Percentiles rank a stretch among this genome's conserved stretches.
phyloP scores from a whole-genome alignment of 1,284 basidiomycete genomes.

The Tilletia walkeri region DNA sequence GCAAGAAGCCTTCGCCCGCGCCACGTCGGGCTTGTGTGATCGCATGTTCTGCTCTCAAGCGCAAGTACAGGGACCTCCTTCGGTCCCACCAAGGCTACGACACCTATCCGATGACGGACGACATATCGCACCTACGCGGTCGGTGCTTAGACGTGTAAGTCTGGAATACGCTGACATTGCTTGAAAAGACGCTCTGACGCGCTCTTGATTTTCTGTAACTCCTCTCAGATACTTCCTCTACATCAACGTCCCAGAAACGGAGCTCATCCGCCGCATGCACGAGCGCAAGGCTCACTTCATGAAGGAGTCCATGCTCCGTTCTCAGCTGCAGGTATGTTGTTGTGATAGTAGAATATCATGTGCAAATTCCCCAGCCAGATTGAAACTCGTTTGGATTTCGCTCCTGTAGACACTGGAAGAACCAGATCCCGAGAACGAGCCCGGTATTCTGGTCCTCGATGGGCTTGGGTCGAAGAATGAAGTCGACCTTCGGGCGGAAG shows the following conservation, averaged over 20 bases:
- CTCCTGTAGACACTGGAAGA: slow-evolving; percentile 4
- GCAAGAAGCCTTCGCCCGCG: too few species aligned
- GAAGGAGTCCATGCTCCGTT: slow-evolving; percentile 81
- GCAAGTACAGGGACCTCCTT: slow-evolving; percentile 75
- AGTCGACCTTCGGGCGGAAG: background rate
- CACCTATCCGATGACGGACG: slow-evolving; percentile 40
- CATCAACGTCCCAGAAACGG: slow-evolving; percentile 68
- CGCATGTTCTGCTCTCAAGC: slow-evolving; percentile 82
- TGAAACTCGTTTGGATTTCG: background rate
- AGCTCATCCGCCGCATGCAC: slow-evolving; percentile 70
- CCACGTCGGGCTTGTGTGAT: slow-evolving; percentile 61
- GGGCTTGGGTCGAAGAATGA: background rate
- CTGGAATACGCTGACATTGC: background rate
- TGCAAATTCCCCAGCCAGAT: too few species aligned
- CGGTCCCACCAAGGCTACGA: slow-evolving; percentile 62
- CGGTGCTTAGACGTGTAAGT: slow-evolving; percentile 34
- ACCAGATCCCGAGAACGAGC: background rate
- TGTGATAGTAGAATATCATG: background rate
- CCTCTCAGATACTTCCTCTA: slow-evolving; percentile 73
- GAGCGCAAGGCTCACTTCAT: slow-evolving; percentile 79
- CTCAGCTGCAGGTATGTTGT: slow-evolving; percentile 64
- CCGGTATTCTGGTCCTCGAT: background rate
- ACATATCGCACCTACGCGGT: slow-evolving; percentile 36
- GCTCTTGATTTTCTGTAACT: too few species aligned
- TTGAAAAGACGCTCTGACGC: too few species aligned